Base-by-base conservation (phyloP, 371 early-diverging fungal genomes). In the Smittium culicis region DNA sequence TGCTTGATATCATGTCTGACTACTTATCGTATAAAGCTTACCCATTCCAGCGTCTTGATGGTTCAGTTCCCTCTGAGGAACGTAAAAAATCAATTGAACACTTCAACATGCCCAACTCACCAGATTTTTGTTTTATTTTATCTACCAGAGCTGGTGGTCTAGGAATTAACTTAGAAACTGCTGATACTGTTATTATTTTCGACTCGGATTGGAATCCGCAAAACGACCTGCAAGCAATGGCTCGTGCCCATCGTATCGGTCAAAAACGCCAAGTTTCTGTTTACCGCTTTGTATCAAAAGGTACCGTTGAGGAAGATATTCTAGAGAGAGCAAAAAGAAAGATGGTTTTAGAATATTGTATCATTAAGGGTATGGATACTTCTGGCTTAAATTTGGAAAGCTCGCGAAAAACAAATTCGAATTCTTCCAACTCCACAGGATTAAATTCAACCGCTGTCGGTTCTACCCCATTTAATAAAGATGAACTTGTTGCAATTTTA, bases 181-280 rank as follows among this genome's bases (percentile, higher is more conserved):
- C 99, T 0, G 99, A 99, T 73, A 97, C 96, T 0, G 99, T 99
- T 2, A 93, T 99, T 66, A 90, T 99, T 65, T 99, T 96, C 79
- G 99, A 99, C 73, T 93, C 94, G 33, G 99, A 99, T 74, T 99
- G 99, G 92, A 99, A 99, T 75, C 99, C 99, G 2, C 99, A 99
- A 75, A 98, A 95, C 73, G 99, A 99, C 74, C 76, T 99, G 62
- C 99, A 99, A 79, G 99, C 99, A 45, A 99, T 99, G 96, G 99
- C 99, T 1, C 88, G 99, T 61, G 98, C 97, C 1, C 99, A 99
- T 79, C 88, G 99, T 72, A 91, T 95, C 70, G 99, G 99, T 0
- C 99, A 99, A 71, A 99, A 91, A 72, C 95, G 93, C 68, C 84
- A 88, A 20, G 99, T 99, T 30, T 94, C 93, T 66, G 98, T 99